Conservation (phyloP, 169 alveolate species). For the Plasmodium sp. region DNA sequence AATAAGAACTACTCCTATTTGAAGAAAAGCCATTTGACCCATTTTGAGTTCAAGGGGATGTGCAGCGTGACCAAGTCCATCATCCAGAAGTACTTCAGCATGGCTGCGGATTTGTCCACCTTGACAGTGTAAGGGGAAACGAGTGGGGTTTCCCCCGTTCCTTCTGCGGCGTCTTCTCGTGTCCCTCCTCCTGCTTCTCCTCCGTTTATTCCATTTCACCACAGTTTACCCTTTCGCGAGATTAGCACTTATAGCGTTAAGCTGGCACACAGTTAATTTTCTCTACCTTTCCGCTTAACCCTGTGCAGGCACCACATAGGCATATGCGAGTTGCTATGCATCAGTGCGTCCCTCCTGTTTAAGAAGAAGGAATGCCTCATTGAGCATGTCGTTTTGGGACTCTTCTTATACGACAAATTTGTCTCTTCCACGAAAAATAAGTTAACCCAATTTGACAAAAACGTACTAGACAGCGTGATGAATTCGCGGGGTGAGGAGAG, state of each 20-base stretch:
- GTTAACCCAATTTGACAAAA: slow-evolving; percentile 64
- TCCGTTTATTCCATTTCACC: neutral
- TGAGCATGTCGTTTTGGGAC: slow-evolving; percentile 61
- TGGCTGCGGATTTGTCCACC: slow-evolving; percentile 70
- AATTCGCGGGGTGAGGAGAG: neutral
- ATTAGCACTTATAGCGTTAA: neutral
- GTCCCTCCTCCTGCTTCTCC: neutral
- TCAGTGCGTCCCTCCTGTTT: slow-evolving; percentile 56
- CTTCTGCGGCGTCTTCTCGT: too few species aligned
- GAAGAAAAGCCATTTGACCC: slow-evolving; percentile 20
- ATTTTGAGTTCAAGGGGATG: slow-evolving; percentile 57
- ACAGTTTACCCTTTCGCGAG: neutral
- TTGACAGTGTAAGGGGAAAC: slow-evolving; percentile 51
- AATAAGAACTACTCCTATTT: slow-evolving; percentile 51
- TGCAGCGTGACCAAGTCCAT: slow-evolving; percentile 41
- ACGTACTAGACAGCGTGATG: slow-evolving; percentile 18
- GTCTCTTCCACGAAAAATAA: slow-evolving; percentile 72
- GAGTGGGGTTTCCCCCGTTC: neutral
- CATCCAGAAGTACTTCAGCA: slow-evolving; percentile 49
- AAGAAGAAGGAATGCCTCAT: slow-evolving; percentile 62
- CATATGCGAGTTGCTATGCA: slow-evolving; percentile 56
- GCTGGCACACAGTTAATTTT: neutral
- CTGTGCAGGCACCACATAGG: slow-evolving; percentile 61
- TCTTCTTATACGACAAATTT: slow-evolving; percentile 66
- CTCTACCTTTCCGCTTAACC: neutral